Conservation (phyloP, 768 basidiomycete genomes). For the Suillus discolor region DNA sequence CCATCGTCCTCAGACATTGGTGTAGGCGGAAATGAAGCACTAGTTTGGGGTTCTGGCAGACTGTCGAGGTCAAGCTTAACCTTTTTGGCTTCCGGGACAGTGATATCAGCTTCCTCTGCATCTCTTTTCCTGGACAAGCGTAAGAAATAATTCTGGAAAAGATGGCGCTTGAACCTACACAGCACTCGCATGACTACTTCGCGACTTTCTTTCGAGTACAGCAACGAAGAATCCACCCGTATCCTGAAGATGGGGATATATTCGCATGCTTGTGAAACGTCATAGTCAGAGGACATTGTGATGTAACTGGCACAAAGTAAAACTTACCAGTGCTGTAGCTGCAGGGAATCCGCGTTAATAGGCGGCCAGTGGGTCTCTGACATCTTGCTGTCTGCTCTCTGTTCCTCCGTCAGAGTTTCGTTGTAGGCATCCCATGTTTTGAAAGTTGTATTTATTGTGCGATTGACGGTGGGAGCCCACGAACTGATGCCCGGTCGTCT, state of each 20-base stretch:
- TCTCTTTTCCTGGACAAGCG: conserved; percentile 44
- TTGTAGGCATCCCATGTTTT: conserved; percentile 64
- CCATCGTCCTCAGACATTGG: conserved; percentile 2
- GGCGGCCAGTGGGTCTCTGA: conserved; percentile 82
- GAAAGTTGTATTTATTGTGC: conserved; percentile 50
- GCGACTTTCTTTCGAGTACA: conserved; percentile 62
- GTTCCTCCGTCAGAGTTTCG: conserved; percentile 48
- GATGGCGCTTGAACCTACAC: conserved; percentile 14
- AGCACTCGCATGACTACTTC: conserved; percentile 6
- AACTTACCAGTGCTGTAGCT: conserved; percentile 74
- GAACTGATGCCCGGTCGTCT: conserved; percentile 72
- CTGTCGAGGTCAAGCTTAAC: conserved; percentile 40
- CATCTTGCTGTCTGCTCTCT: conserved; percentile 60
- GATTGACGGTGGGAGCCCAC: conserved; percentile 79
- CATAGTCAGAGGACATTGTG: not conserved
- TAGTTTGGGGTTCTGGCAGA: conserved; percentile 10
- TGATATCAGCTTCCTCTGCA: conserved; percentile 43
- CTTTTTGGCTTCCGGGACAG: conserved; percentile 52
- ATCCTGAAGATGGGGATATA: conserved; percentile 95
- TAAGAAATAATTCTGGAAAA: conserved; percentile 7
- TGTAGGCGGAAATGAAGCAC: not conserved
- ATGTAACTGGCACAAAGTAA: not conserved
- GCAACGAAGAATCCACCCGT: conserved; percentile 99
- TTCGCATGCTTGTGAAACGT: conserved; percentile 61
- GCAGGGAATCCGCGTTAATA: conserved; percentile 55